These are phyloP conservation scores for Podospora anserina DNA, from an alignment of 495 filamentous ascomycete genomes.

Conservation along the genomic window DNA sequence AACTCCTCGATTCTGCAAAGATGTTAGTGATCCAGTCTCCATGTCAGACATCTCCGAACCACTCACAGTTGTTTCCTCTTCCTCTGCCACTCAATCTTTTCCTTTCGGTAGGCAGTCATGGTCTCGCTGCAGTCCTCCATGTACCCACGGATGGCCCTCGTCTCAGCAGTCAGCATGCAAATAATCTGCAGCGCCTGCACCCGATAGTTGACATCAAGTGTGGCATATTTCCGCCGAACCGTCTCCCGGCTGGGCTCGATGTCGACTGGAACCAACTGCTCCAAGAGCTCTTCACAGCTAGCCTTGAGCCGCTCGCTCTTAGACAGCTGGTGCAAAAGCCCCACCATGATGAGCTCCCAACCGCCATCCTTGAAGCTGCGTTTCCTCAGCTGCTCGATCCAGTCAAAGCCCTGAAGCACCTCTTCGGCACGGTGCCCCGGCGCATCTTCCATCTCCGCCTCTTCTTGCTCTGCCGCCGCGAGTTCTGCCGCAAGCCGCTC, in stretches of 20 bases:
- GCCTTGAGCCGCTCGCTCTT: slow-evolving; percentile 63
- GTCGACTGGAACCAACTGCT: slow-evolving; percentile 73
- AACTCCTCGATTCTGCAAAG: slow-evolving; percentile 72
- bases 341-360: slow-evolving; percentile 87
- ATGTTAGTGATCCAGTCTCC: slow-evolving; percentile 18
- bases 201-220: slow-evolving; percentile 77
- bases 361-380: slow-evolving; percentile 87
- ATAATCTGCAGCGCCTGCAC: slow-evolving; percentile 80
- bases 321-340: slow-evolving; percentile 80
- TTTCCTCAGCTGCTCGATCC: slow-evolving; percentile 77
- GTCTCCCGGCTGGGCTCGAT: slow-evolving; percentile 69
- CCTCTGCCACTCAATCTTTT: slow-evolving; percentile 90
- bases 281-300: slow-evolving; percentile 74
- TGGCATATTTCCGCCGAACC: slow-evolving; percentile 64
- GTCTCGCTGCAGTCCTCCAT: slow-evolving; percentile 86
- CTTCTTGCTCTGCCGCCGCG: slow-evolving; percentile 45
- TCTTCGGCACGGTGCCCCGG: slow-evolving; percentile 74
- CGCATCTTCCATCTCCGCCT: slow-evolving; percentile 37
- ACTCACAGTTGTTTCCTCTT: slow-evolving; percentile 80
- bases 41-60: neutral
- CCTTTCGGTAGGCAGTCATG: slow-evolving; percentile 90
- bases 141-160: slow-evolving; percentile 77
- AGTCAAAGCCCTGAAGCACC: slow-evolving; percentile 67
- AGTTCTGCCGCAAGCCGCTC: slow-evolving; percentile 57
- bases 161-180: slow-evolving; percentile 81